Conservation (phyloP, 345 rosid genomes). For the Populus pruinosa region DNA sequence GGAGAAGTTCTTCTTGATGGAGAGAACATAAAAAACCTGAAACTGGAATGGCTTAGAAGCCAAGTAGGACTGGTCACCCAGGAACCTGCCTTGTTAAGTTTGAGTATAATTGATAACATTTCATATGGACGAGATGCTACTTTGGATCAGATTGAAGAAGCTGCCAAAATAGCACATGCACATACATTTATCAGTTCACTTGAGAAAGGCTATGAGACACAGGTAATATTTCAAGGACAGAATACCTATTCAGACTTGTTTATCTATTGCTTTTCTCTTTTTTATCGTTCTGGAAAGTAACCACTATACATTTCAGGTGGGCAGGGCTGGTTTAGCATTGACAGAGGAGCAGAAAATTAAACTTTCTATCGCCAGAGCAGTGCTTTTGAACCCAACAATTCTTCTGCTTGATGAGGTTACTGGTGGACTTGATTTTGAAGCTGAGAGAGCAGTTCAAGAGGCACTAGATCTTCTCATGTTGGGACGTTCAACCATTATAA, state of each 20-base stretch:
- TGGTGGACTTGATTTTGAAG: conserved; percentile 97
- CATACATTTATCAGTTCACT: conserved; percentile 91
- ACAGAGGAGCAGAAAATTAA: conserved; percentile 94
- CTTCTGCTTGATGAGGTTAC: conserved; percentile 98
- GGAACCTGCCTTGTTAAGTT: conserved; percentile 92
- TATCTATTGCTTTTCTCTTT: background rate
- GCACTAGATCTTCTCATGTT: conserved; percentile 94
- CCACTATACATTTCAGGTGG: conserved; percentile 53
- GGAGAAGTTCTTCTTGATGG: conserved; percentile 99
- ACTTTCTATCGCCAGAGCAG: conserved; percentile 96
- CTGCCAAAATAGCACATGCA: conserved; percentile 92
- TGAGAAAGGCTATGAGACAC: conserved; percentile 86
- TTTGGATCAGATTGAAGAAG: conserved; percentile 87
- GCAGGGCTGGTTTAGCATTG: conserved; percentile 81
- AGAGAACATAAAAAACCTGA: conserved; percentile 85
- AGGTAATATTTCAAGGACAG: conserved; percentile 39
- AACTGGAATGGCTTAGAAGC: conserved; percentile 88
- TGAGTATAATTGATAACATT: conserved; percentile 84
- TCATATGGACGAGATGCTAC: conserved; percentile 84
- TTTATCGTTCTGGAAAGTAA: conserved; percentile 9
- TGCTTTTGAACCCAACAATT: conserved; percentile 79
- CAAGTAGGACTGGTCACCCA: conserved; percentile 97
- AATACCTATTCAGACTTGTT: conserved; percentile 5
- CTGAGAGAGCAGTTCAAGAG: conserved; percentile 91
- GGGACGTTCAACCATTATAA: conserved; percentile 95